Evolutionary conservation across 345 rosid genomes (phyloP), one percentile per base, ranked within the genome.

Genomic region (Adansonia digitata): DNA sequence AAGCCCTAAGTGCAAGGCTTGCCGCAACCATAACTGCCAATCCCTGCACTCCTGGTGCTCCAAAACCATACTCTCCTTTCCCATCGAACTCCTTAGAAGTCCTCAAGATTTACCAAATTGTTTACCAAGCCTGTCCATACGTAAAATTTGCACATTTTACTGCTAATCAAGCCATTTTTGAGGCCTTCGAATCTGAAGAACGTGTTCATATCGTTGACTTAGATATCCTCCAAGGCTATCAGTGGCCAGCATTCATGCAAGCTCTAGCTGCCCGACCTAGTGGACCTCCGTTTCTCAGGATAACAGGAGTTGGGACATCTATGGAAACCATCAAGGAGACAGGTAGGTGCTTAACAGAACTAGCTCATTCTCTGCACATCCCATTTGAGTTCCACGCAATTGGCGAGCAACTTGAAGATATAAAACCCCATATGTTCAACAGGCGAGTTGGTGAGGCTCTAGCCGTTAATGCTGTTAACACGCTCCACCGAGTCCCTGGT

Each of bases 211-310:
- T 89, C 40, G 87, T 89, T 18, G 93, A 89, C 75, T 84, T 89
- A 7, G 91, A 89, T 75, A 89, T 89, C 74, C 88, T 79, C 52
- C 93, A 89, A 48, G 93, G 93, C 27, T 89, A 89, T 81, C 93
- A 89, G 53, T 89, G 93, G 93, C 93, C 93, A 7, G 93, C 93
- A 48, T 84, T 89, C 84, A 89, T 89, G 93, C 93, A 87, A 80
- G 93, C 91, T 57, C 80, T 89, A 8, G 90, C 89, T 11, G 91
- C 88, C 37, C 77, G 93, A 64, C 86, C 91, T 0, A 83, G 78
- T 0, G 91, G 91, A 5, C 82, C 91, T 65, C 91, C 91, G 0
- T 89, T 87, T 72, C 88, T 89, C 18, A 80, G 91, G 48, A 86
- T 89, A 60, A 89, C 93, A 0, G 93, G 93, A 26, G 88, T 89